phyloP scores from a whole-genome alignment of 441 rosid genomes.

The Populus hybrid region DNA sequence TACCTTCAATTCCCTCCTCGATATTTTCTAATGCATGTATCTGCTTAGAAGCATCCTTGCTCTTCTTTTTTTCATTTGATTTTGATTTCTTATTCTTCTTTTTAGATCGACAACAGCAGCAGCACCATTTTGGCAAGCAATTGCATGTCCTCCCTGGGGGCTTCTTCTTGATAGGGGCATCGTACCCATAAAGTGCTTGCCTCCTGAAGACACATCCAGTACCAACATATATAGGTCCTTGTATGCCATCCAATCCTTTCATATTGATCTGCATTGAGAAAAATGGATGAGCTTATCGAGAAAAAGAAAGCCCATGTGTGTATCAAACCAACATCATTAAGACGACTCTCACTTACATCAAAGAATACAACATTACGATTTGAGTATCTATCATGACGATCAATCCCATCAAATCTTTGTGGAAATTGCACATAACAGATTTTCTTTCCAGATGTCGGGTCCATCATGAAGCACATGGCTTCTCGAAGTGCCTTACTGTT shows the following conservation, averaged over 20 bases:
- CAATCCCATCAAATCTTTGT: slow-evolving; percentile 94
- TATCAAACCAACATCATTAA: not conserved
- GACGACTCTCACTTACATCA: slow-evolving; percentile 53
- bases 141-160: slow-evolving; percentile 79
- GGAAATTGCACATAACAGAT: slow-evolving; percentile 95
- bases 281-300: not conserved
- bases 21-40: slow-evolving; percentile 74
- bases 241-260: slow-evolving; percentile 96
- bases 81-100: slow-evolving; percentile 54
- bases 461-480: slow-evolving; percentile 99
- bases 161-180: slow-evolving; percentile 81
- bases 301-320: not conserved
- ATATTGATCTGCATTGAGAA: slow-evolving; percentile 69
- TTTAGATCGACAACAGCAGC: slow-evolving; percentile 51
- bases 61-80: slow-evolving; percentile 47
- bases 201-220: slow-evolving; percentile 98
- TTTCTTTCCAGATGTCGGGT: slow-evolving; percentile 81
- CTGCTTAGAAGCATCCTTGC: slow-evolving; percentile 68
- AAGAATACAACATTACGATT: slow-evolving; percentile 92
- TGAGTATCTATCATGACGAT: slow-evolving; percentile 83
- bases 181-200: slow-evolving; percentile 88
- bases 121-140: slow-evolving; percentile 93
- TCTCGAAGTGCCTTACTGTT: slow-evolving; percentile 92
- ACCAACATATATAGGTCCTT: slow-evolving; percentile 97
- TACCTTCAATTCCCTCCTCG: slow-evolving; percentile 79